A percentile compares a stretch with the other conserved stretches of the same genome.
Conservation (phyloP, 176 grass and related monocot species). For the Lolium rigidum region DNA sequence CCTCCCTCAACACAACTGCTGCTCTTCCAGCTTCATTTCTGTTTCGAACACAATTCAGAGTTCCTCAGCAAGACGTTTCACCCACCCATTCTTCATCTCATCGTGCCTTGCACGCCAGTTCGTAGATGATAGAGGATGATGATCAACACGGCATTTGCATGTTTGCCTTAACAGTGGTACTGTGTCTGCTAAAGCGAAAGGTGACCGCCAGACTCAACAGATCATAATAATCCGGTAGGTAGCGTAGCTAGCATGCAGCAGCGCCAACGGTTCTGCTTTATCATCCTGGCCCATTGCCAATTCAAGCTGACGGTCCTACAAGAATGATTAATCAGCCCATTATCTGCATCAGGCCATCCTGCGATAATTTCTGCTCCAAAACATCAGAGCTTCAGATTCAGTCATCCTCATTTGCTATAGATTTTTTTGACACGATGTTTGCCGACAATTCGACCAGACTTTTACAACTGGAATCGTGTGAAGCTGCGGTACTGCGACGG, state of each 20-base stretch:
- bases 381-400: not conserved
- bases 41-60: not conserved
- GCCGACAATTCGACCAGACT: conserved; percentile 53
- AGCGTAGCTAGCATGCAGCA: not conserved
- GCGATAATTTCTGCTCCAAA: not conserved
- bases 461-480: conserved; percentile 84
- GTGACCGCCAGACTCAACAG: not conserved
- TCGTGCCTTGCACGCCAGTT: not conserved
- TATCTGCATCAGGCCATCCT: not conserved
- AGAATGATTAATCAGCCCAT: conserved; percentile 13
- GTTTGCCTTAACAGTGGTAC: conserved; percentile 28
- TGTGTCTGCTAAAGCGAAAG: conserved; percentile 46
- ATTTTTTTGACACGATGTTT: not conserved
- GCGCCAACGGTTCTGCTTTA: conserved; percentile 34
- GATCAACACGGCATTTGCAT: conserved; percentile 10
- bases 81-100: not conserved
- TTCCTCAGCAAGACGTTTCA: not conserved
- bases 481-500: conserved; percentile 90
- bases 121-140: not conserved
- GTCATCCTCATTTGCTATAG: not conserved
- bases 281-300: conserved; percentile 39
- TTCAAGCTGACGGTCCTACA: conserved; percentile 49
- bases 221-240: conserved; percentile 45
- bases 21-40: not conserved
- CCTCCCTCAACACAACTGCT: not conserved